Base-by-base conservation (phyloP, 2,329 filamentous ascomycete genomes). In the Scolecobasidium constrictum region DNA sequence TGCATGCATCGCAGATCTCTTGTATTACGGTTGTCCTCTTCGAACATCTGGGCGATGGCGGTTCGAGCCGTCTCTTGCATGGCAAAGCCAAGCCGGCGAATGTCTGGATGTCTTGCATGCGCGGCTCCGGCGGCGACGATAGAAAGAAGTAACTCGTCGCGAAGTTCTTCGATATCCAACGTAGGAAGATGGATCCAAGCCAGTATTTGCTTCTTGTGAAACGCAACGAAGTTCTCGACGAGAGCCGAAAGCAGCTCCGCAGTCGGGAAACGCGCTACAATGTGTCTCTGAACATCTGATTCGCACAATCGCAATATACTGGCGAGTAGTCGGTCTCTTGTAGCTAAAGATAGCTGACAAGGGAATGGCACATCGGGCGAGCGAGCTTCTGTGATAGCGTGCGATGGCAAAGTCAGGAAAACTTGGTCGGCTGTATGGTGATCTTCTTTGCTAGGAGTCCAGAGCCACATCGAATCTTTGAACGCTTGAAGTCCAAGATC, bases 141-240 rank as follows among this genome's bases (percentile, higher is more conserved):
- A 15, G 68, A 66, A 5, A 71, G 75, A 12, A 81, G 62, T 57
- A 79, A 73, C 49, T 81, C 76, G 0, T 76, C 71, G 46, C 67
- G 67, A 44, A 75, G 66, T 3, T 64, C 61, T 15, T 74, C 63
- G 0, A 78, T 64, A 2, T 66, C 68, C 28, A 82, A 72, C 0
- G 74, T 75, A 1, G 74, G 69, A 35, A 75, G 68, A 56, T 83
- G 78, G 45, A 83, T 71, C 65, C 71, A 81, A 36, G 68, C 65
- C 37, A 73, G 75, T 0, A 77, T 65, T 46, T 77, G 67, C 37
- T 75, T 69, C 18, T 67, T 61, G 34, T 78, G 73, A 2, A 68
- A 67, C 1, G 73, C 71, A 16, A 81, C 59, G 46, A 75, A 81
- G 46, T 74, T 71, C 46, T 81, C 73, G 11, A 79, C 64, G 43